These are phyloP conservation scores for Dalbergia oliveri DNA, from an alignment of 306 rosid genomes.

Conservation along the genomic window DNA sequence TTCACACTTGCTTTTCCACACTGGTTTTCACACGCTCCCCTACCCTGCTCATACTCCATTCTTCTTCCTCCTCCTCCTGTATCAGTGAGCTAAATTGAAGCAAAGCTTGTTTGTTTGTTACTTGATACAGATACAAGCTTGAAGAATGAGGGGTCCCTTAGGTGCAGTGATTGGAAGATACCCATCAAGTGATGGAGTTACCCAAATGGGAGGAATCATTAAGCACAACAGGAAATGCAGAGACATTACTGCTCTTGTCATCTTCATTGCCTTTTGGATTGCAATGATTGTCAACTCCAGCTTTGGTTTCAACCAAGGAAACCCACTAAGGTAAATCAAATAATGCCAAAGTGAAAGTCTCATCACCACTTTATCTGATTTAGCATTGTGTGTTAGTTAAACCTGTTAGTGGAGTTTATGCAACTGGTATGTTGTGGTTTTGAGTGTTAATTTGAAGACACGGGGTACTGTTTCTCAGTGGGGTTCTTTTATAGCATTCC, in stretches of 20 bases:
- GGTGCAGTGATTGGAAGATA: conserved; percentile 94
- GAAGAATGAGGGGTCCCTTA: conserved; percentile 89
- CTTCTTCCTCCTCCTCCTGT: conserved; percentile 28
- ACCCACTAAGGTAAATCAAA: conserved; percentile 71
- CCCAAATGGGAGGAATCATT: conserved; percentile 81
- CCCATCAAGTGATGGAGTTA: conserved; percentile 92
- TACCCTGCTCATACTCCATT: conserved; percentile 44
- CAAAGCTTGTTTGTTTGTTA: conserved; percentile 7
- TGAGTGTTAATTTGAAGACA: conserved; percentile 27
- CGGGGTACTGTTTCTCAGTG: conserved; percentile 31
- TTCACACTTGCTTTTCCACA: conserved; percentile 46
- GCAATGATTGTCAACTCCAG: conserved; percentile 98
- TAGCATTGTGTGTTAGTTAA: conserved; percentile 10
- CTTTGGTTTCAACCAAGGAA: conserved; percentile 91
- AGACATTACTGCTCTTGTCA: conserved; percentile 74
- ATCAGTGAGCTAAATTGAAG: conserved; percentile 31
- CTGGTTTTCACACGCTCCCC: conserved; percentile 39
- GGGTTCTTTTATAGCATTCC: conserved; percentile 38
- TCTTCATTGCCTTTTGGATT: conserved; percentile 91
- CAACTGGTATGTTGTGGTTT: conserved; percentile 18
- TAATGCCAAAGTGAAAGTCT: too few species aligned
- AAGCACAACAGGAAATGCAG: conserved; percentile 88
- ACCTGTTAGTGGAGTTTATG: conserved; percentile 34
- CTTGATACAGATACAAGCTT: conserved; percentile 13
- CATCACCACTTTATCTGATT: conserved; percentile 32